phyloP scores from a whole-genome alignment of 441 rosid genomes.

The Jatropha podagrica region DNA sequence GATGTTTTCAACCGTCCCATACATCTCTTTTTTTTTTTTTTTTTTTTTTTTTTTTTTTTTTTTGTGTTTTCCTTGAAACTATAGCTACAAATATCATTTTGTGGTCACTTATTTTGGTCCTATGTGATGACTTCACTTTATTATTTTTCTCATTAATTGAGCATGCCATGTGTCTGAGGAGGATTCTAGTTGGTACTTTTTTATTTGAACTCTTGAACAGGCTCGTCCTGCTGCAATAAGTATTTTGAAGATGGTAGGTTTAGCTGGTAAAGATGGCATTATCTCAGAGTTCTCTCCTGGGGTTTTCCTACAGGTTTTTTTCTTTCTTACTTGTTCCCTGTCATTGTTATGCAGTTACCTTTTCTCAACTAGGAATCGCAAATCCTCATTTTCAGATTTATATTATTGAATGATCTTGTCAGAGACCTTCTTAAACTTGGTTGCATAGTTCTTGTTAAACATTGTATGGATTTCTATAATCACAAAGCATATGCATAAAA shows the following conservation, averaged over 20 bases:
- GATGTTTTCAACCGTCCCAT: not conserved
- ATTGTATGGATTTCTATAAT: not conserved
- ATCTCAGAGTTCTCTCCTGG: constrained; percentile 82
- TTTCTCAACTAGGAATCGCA: not conserved
- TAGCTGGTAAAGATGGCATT: constrained; percentile 76
- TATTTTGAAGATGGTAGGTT: constrained; percentile 59
- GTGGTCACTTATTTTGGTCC: not conserved
- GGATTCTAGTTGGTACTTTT: constrained; percentile 18
- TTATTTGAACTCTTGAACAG: constrained; percentile 42
- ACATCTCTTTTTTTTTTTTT: not conserved
- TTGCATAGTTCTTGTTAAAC: not conserved
- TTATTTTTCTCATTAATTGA: not conserved
- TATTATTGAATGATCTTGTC: not conserved
- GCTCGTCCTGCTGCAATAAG: constrained; percentile 71
- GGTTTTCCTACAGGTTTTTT: constrained; percentile 79
- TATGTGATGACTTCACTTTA: not conserved
- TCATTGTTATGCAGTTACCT: constrained; percentile 16
- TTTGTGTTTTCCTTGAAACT: not conserved
- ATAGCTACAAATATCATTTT: not conserved
- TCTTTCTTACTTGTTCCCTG: constrained; percentile 16
- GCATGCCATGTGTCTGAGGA: not conserved
- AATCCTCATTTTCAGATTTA: constrained; percentile 9
- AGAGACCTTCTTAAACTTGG: not conserved
- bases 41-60: not conserved
- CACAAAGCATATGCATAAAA: not conserved